Conservation (phyloP, 495 filamentous ascomycete species). For the Neohortaea acidophila region DNA sequence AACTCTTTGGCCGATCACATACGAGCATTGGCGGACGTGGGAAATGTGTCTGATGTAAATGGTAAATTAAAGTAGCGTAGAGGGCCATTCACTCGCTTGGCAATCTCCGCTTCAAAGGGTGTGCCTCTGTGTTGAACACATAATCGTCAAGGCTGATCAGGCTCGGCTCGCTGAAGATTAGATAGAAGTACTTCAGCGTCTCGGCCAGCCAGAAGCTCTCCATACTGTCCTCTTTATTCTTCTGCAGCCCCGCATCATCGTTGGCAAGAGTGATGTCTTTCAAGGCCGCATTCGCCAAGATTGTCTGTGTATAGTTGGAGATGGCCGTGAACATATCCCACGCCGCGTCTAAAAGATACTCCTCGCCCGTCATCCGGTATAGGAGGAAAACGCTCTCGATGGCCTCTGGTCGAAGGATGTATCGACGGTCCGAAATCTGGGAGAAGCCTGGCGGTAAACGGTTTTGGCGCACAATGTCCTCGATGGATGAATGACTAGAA, state of each 20-base stretch:
- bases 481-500: too few relatives aligned
- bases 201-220: constrained; percentile 37
- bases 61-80: not conserved
- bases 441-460: constrained; percentile 22
- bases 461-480: constrained; percentile 6
- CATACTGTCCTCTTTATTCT: constrained; percentile 24
- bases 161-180: constrained; percentile 34
- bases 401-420: constrained; percentile 46
- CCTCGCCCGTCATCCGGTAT: constrained; percentile 59
- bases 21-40: too few relatives aligned
- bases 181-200: constrained; percentile 40
- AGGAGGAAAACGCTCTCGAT: constrained; percentile 49
- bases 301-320: constrained; percentile 22
- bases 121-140: constrained; percentile 42
- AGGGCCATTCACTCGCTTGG: constrained; percentile 1
- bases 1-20: too few relatives aligned
- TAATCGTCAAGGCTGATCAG: constrained; percentile 39
- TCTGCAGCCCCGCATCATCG: constrained; percentile 5
- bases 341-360: constrained; percentile 48
- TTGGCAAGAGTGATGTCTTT: constrained; percentile 20
- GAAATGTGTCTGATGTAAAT: not conserved
- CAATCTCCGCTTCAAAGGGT: constrained; percentile 27
- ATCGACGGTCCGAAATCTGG: constrained; percentile 28
- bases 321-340: constrained; percentile 66
- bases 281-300: constrained; percentile 25